Conservation (phyloP, 23 red algal species). For the Gracilariopsis chorda region DNA sequence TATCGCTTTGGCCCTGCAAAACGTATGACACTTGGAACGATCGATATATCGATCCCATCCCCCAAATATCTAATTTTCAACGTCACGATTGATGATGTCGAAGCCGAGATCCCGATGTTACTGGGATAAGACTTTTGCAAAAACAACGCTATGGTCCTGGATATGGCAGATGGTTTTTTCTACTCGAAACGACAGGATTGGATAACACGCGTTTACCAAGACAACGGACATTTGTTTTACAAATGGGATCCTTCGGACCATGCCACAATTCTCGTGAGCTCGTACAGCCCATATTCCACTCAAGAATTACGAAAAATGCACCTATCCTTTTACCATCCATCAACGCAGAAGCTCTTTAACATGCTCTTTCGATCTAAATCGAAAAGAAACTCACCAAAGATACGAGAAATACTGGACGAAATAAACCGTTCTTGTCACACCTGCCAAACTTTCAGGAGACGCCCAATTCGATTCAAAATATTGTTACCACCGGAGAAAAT, state of each 20-base stretch:
- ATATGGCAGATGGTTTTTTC: background rate
- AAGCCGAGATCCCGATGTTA: background rate
- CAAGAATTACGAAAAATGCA: background rate
- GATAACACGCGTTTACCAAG: background rate
- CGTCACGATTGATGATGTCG: background rate
- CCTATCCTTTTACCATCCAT: background rate
- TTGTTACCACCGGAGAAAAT: no score
- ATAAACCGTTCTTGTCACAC: background rate
- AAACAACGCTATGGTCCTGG: background rate
- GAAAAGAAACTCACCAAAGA: no score
- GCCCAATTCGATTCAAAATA: background rate
- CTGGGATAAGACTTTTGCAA: background rate
- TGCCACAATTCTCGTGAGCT: no score
- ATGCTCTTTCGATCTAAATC: background rate
- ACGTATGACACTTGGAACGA: background rate
- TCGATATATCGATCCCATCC: background rate
- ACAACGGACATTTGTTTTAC: background rate
- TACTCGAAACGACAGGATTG: background rate
- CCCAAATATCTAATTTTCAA: background rate
- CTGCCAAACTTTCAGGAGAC: background rate
- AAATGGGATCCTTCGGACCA: background rate
- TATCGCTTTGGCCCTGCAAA: background rate
- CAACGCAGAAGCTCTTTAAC: background rate
- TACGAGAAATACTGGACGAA: no score
- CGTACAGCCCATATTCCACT: background rate